Evolutionary conservation across 2,329 filamentous ascomycete species (phyloP).

Genomic region (Graphilbum ipis-grandicollis): DNA sequence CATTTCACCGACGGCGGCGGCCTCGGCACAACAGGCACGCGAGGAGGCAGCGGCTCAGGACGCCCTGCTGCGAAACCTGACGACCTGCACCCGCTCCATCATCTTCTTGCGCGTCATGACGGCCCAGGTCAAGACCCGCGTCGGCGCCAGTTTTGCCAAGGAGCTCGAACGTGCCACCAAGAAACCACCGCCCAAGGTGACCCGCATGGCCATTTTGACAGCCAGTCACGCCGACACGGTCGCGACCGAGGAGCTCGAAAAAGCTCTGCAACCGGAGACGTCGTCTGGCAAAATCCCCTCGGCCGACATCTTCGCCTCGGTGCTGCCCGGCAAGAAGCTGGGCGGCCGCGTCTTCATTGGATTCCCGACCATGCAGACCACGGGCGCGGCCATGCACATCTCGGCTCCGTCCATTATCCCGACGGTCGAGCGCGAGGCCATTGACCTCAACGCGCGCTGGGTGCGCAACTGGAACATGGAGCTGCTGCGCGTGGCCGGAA

Average conservation of each 20-base stretch:
- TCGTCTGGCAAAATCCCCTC: constrained; percentile 26
- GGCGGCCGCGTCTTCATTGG: constrained; percentile 88
- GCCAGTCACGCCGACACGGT: constrained; percentile 74
- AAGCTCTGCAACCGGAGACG: background rate
- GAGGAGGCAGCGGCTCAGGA: constrained; percentile 48
- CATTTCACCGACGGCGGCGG: constrained; percentile 6
- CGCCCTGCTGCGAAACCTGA: constrained; percentile 52
- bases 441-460: constrained; percentile 89
- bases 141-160: constrained; percentile 53
- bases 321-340: constrained; percentile 68
- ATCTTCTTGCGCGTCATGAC: constrained; percentile 84
- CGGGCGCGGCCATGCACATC: constrained; percentile 81
- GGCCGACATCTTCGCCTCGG: constrained; percentile 73
- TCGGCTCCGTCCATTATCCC: constrained; percentile 93
- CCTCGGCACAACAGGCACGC: constrained; percentile 22
- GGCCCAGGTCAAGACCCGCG: constrained; percentile 61
- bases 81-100: constrained; percentile 51
- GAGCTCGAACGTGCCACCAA: constrained; percentile 94
- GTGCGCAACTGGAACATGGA: constrained; percentile 93
- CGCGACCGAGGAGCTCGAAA: constrained; percentile 33
- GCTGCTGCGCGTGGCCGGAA: constrained; percentile 77
- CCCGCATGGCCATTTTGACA: constrained; percentile 73
- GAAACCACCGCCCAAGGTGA: constrained; percentile 81
- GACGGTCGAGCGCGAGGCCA: constrained; percentile 90
- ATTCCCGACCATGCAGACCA: constrained; percentile 94